phyloP scores from a whole-genome alignment of 2,329 filamentous ascomycete species.

The Hymenoscyphus albidus region DNA sequence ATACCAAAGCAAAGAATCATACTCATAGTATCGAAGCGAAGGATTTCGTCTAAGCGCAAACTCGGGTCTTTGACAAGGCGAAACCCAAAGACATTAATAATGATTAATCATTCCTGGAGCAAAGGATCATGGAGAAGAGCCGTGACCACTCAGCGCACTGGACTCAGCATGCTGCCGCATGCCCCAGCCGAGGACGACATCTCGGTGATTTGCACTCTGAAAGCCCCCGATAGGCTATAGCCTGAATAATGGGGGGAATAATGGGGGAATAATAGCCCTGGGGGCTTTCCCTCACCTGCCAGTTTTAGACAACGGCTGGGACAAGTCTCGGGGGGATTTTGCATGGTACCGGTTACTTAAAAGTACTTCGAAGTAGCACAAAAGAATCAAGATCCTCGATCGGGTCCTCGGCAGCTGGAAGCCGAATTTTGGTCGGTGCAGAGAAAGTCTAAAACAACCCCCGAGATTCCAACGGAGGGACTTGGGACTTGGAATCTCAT shows the following conservation, averaged over 20 bases:
- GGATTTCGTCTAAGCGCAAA: not conserved
- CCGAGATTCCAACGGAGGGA: not conserved
- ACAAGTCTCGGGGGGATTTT: not conserved
- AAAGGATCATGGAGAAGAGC: conserved; percentile 4
- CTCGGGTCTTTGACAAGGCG: not conserved
- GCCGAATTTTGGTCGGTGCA: not conserved
- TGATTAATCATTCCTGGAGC: not conserved
- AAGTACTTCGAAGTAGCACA: no score
- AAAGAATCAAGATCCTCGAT: not conserved
- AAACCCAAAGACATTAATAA: not conserved
- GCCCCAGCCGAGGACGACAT: not conserved
- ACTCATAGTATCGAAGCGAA: not conserved
- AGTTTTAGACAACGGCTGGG: not conserved
- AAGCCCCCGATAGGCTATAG: conserved; percentile 5
- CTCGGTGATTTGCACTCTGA: conserved; percentile 5
- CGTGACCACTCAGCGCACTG: conserved; percentile 1
- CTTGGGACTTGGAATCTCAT: no score
- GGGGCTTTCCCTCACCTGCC: not conserved
- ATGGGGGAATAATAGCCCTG: not conserved
- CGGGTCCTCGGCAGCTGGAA: not conserved
- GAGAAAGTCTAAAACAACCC: not conserved
- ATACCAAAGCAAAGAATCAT: no score
- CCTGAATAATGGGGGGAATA: not conserved
- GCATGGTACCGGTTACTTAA: not conserved
- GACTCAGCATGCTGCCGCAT: not conserved